Percentiles rank a stretch among this genome's conserved stretches.
Evolutionary conservation across 345 rosid species (phyloP).

Genomic region (Balakata baccata): DNA sequence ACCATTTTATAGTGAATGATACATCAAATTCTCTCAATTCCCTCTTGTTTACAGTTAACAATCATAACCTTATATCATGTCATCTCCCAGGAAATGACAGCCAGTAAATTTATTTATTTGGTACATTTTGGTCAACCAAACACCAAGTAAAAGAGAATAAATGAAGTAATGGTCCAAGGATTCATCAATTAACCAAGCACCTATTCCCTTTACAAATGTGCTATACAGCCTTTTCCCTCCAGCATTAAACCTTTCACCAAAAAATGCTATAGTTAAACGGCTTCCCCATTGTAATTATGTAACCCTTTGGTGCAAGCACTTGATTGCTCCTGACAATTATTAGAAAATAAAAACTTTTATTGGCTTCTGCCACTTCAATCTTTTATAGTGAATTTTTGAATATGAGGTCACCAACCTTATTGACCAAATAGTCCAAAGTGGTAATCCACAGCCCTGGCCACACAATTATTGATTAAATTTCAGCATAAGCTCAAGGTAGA

Average conservation of each 20-base stretch:
- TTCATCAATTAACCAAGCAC: background rate
- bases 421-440: background rate
- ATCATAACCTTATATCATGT: background rate
- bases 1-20: too few relatives aligned
- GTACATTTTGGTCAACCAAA: background rate
- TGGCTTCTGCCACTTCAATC: background rate
- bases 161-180: background rate
- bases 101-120: background rate
- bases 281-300: background rate
- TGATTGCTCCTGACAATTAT: background rate
- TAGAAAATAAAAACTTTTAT: background rate
- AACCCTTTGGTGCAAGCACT: background rate
- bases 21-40: too few relatives aligned
- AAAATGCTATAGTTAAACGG: background rate
- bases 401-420: background rate
- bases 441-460: background rate
- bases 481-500: background rate
- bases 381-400: background rate
- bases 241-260: background rate
- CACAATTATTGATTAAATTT: background rate
- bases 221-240: background rate
- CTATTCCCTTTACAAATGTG: background rate
- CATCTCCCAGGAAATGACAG: background rate
- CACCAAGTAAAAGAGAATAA: background rate
- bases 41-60: too few relatives aligned